Evolutionary conservation across 805 yeast genomes (phyloP), one percentile per base, ranked within the genome.

Genomic region (Scheffersomyces stipitis): DNA sequence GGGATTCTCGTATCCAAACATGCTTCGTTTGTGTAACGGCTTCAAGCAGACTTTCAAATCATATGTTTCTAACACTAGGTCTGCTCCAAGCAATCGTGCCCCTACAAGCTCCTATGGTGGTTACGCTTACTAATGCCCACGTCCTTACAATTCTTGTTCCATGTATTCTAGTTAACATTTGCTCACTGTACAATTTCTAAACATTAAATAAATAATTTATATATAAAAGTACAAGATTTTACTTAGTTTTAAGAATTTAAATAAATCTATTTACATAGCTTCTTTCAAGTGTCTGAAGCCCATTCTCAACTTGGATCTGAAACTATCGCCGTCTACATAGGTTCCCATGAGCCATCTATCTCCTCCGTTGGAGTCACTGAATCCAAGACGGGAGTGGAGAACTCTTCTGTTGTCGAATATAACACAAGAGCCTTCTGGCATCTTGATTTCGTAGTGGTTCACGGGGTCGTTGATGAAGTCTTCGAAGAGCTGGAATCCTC

Each of bases 21-120:
- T 91, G 73, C 80, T 80, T 45, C 78, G 83, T 40, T 73, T 93
- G 52, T 86, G 96, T 68, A 93, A 93, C 54, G 99, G 99, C 13
- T 93, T 93, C 80, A 93, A 93, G 71, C 84, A 82, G 44, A 64
- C 70, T 8, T 67, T 63, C 51, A 69, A 68, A 54, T 54, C 63
- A 23, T 60, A 59, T 37, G 56, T 62, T 15, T 50, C 53, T 29
- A 47, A 41, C 33, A 36, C 45, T 18, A 45, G 44, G 29, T 28
- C 49, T n/a, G 41, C 53, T 30, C 45, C 47, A n/a, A 36, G 42
- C 9, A 42, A 40, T 26, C 44, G 31, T 30, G 47, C 47, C 18
- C 51, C 43, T 34, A 37, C 42, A 5, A 40, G 40, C 22, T 31
- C 45, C 28, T 53, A 54, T 41, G 54, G 51, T 28, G 52, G 54